Base-by-base conservation (phyloP, 192 early-diverging fungal genomes). In the Coemansia sp. region DNA sequence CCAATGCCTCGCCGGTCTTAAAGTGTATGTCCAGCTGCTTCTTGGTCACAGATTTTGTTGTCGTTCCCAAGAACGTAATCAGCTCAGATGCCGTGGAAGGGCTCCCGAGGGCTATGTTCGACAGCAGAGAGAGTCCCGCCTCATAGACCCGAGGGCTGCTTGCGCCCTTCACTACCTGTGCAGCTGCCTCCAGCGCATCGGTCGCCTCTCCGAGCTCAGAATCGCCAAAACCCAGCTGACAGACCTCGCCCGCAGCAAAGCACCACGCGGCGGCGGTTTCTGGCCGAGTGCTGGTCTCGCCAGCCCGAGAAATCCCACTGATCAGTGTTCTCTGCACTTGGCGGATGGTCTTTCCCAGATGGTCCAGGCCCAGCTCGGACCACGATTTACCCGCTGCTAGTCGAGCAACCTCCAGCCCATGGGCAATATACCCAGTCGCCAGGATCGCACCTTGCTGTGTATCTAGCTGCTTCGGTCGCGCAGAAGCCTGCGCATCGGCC, bases 21-120 rank as follows among this genome's bases (percentile, higher is more conserved):
- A 97, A 94, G 42, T 90, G 82, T 23, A 89, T 53, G 37, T 97
- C 94, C 0, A 87, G 75, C 28, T 91, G 82, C 47, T 94, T 70
- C 14, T 51, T 91, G 26, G 82, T 79, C 26, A 82, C 57, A 5
- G 67, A 52, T 13, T 75, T 51, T 2, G 84, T 75, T n/a, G 88
- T 60, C 3, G 79, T 64, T 11, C 70, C 72, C 33, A 89, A 48
- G 38, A 76, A 66, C 18, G 51, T 37, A 25, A 79, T 47, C 12
- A 82, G 49, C 8, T 47, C 44, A 2, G 41, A n/a, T 2, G 58
- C 51, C 18, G 60, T 57, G 7, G 21, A 41, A 3, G 56, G 48
- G 5, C 65, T 52, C 3, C 80, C 80, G 7, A 80, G 44, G 13
- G 64, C 64, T n/a, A 91, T 51, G 29, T 88, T 78, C 6, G 87